Percentiles rank a stretch among this genome's conserved stretches.
Conservation (phyloP, 306 rosid genomes). For the Inga leiocalycina region DNA sequence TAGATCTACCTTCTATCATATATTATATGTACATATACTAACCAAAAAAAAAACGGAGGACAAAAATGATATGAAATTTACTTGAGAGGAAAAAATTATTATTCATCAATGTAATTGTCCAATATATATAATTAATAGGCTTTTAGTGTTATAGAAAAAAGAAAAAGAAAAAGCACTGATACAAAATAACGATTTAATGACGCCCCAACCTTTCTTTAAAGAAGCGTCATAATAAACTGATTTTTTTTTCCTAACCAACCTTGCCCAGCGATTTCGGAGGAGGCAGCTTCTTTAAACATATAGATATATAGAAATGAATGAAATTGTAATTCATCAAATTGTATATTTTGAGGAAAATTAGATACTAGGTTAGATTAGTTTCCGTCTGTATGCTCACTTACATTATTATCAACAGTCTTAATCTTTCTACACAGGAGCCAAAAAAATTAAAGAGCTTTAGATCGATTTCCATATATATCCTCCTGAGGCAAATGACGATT, state of each 20-base stretch:
- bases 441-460: not conserved
- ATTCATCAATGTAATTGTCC: not conserved
- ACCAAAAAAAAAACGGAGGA: not conserved
- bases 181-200: too few species aligned
- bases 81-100: not conserved
- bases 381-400: not conserved
- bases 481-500: not conserved
- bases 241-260: too few species aligned
- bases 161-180: too few species aligned
- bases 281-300: too few species aligned
- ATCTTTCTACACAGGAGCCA: not conserved
- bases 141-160: not conserved
- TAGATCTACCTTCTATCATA: not conserved
- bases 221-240: too few species aligned
- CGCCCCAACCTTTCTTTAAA: too few species aligned
- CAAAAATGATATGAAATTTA: not conserved
- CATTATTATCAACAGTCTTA: not conserved
- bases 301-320: not conserved
- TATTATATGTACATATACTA: too few species aligned
- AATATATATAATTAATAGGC: not conserved
- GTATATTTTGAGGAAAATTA: not conserved
- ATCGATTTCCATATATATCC: not conserved
- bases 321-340: not conserved
- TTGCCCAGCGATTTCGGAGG: too few species aligned
- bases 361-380: not conserved